Percentiles rank a stretch among this genome's conserved stretches.
These are phyloP conservation scores for Arbutus unedo DNA, from an alignment of 148 eudicot species.

Conservation along the genomic window DNA sequence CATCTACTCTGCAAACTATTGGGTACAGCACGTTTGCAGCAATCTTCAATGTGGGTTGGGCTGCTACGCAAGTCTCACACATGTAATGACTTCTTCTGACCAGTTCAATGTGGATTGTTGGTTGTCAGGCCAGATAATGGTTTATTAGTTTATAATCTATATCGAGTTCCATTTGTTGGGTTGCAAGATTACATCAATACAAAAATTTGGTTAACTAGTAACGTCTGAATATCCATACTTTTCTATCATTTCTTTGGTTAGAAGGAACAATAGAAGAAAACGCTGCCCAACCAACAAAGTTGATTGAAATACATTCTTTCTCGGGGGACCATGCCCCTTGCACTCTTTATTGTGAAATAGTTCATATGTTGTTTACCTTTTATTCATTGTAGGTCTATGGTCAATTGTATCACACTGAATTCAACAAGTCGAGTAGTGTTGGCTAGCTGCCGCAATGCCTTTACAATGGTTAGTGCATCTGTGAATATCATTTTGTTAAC, in stretches of 20 bases:
- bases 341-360: neutral
- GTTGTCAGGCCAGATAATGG: neutral
- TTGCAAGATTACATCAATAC: neutral
- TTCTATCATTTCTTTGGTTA: neutral
- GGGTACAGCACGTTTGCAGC: slow-evolving; percentile 87
- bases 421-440: slow-evolving; percentile 86
- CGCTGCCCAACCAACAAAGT: too few relatives aligned
- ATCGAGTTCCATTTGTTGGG: neutral
- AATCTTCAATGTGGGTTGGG: slow-evolving; percentile 92
- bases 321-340: neutral
- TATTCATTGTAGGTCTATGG: slow-evolving; percentile 77
- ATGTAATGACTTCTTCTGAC: slow-evolving; percentile 49
- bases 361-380: neutral
- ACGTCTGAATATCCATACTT: neutral
- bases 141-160: neutral
- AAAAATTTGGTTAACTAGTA: neutral
- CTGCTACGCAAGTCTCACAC: slow-evolving; percentile 94
- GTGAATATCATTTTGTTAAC: neutral
- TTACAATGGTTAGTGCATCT: slow-evolving; percentile 67
- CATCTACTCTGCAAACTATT: slow-evolving; percentile 61
- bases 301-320: too few relatives aligned
- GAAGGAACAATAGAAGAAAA: too few relatives aligned
- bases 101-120: slow-evolving; percentile 8
- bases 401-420: slow-evolving; percentile 88
- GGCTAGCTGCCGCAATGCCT: slow-evolving; percentile 94